Percentiles rank a stretch among this genome's conserved stretches.
Evolutionary conservation across 306 rosid species (phyloP).

Genomic region (apple (Malus domestica)): DNA sequence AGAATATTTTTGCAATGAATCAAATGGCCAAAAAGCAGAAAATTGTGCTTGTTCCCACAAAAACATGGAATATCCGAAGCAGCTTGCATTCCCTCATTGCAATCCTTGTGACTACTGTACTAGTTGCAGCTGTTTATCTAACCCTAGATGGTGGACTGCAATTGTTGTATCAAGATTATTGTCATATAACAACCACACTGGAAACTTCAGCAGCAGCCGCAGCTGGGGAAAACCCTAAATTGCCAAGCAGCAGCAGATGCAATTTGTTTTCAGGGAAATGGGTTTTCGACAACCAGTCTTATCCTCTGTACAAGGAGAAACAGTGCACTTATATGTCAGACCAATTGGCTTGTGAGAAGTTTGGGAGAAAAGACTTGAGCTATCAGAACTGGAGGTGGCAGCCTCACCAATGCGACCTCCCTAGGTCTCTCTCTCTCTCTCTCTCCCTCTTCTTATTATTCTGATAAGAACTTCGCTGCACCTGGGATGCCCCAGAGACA

Average conservation of each 20-base stretch:
- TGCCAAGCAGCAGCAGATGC: conserved; percentile 22
- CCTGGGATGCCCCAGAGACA: too few species aligned
- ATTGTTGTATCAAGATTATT: conserved; percentile 7
- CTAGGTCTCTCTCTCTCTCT: conserved; percentile 30
- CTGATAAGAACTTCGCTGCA: not conserved
- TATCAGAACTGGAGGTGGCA: conserved; percentile 78
- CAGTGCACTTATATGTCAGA: conserved; percentile 74
- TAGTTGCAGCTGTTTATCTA: conserved; percentile 39
- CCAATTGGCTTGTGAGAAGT: conserved; percentile 83
- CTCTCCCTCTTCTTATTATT: not conserved
- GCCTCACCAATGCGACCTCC: conserved; percentile 63
- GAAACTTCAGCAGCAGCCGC: not conserved
- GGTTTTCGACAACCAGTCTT: conserved; percentile 62
- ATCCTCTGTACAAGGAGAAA: conserved; percentile 63
- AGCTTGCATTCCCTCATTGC: conserved; percentile 50
- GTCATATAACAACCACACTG: not conserved
- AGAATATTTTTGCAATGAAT: not conserved
- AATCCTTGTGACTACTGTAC: conserved; percentile 39
- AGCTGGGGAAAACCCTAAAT: not conserved
- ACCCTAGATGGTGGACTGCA: conserved; percentile 27
- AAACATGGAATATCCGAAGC: conserved; percentile 52
- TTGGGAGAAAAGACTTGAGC: conserved; percentile 62
- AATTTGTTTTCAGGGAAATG: conserved; percentile 65
- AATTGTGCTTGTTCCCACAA: conserved; percentile 9
- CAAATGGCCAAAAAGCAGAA: conserved; percentile 27